phyloP scores from a whole-genome alignment of 1,139 yeast species.

The Hyphopichia khmerensis region DNA sequence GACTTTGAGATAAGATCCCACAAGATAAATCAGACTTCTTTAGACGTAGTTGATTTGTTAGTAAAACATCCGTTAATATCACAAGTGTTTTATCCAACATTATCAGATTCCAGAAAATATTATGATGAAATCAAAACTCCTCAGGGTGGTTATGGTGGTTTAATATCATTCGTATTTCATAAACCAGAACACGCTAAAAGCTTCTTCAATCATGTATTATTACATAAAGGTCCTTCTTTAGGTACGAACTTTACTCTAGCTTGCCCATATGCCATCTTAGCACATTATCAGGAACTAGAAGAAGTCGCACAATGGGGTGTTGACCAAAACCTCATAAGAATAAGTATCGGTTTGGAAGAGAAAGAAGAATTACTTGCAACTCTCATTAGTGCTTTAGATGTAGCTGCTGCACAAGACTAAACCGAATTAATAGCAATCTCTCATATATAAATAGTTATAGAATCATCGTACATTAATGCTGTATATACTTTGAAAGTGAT shows the following conservation, averaged over 20 bases:
- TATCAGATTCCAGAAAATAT: conserved; percentile 52
- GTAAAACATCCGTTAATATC: conserved; percentile 51
- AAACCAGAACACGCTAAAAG: conserved; percentile 63
- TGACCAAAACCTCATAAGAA: conserved; percentile 73
- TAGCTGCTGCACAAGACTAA: conserved; percentile 32
- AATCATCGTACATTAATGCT: no score
- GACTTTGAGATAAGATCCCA: conserved; percentile 74
- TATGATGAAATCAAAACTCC: conserved; percentile 70
- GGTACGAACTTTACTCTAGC: conserved; percentile 93
- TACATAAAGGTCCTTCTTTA: conserved; percentile 91
- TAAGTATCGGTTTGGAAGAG: conserved; percentile 82
- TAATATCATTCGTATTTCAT: conserved; percentile 74
- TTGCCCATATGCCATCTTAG: conserved; percentile 88
- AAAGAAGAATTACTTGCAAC: conserved; percentile 52
- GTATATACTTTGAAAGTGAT: no score
- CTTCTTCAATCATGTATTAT: conserved; percentile 71
- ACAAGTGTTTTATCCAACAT: conserved; percentile 69
- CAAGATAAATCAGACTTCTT: conserved; percentile 68
- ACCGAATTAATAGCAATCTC: not conserved
- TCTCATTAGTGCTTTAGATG: conserved; percentile 59
- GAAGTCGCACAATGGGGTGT: conserved; percentile 85
- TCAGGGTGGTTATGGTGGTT: conserved; percentile 91
- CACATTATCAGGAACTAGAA: conserved; percentile 83
- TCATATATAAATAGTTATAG: no score
- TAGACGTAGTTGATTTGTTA: conserved; percentile 51